Percentiles rank a stretch among this genome's conserved stretches.
Evolutionary conservation across 768 basidiomycete species (phyloP).

Genomic region (Gymnopilus dilepis): DNA sequence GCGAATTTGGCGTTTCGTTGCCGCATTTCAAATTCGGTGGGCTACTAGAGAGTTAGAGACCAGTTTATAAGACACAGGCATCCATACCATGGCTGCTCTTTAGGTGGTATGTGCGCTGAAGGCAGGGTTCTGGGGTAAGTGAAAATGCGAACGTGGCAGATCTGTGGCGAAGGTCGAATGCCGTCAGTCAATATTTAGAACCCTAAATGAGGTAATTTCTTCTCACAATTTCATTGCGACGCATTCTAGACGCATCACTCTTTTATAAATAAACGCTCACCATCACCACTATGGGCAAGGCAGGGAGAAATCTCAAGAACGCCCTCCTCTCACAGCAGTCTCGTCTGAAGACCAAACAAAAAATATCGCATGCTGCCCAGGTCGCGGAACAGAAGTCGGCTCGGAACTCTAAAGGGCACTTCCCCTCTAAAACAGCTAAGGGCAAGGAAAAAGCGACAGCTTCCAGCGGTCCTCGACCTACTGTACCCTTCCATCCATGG

Average conservation of each 20-base stretch:
- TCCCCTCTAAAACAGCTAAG: slow-evolving; percentile 19
- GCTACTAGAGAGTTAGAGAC: too few relatives aligned
- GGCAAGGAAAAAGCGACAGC: slow-evolving; percentile 44
- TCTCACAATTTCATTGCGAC: too few relatives aligned
- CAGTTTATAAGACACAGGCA: neutral
- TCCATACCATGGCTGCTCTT: neutral
- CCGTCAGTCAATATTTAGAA: slow-evolving; percentile 16
- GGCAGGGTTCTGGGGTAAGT: slow-evolving; percentile 19
- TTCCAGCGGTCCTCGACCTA: slow-evolving; percentile 42
- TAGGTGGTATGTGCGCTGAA: neutral
- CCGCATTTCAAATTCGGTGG: slow-evolving; percentile 83
- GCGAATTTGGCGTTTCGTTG: slow-evolving; percentile 84
- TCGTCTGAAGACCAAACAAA: slow-evolving; percentile 65
- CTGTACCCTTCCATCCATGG: slow-evolving; percentile 66
- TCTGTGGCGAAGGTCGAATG: slow-evolving; percentile 13
- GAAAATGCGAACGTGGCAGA: slow-evolving; percentile 31
- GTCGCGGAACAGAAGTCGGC: slow-evolving; percentile 50
- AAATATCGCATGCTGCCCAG: slow-evolving; percentile 54
- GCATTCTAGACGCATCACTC: too few relatives aligned
- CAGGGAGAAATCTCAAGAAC: slow-evolving; percentile 65
- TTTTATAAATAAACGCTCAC: too few relatives aligned
- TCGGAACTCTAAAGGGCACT: slow-evolving; percentile 35
- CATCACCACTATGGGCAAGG: slow-evolving; percentile 43
- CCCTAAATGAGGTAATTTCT: slow-evolving; percentile 15
- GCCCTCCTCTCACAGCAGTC: slow-evolving; percentile 74